These are phyloP conservation scores for Prunus dulcis DNA, from an alignment of 306 rosid genomes.

Conservation along the genomic window DNA sequence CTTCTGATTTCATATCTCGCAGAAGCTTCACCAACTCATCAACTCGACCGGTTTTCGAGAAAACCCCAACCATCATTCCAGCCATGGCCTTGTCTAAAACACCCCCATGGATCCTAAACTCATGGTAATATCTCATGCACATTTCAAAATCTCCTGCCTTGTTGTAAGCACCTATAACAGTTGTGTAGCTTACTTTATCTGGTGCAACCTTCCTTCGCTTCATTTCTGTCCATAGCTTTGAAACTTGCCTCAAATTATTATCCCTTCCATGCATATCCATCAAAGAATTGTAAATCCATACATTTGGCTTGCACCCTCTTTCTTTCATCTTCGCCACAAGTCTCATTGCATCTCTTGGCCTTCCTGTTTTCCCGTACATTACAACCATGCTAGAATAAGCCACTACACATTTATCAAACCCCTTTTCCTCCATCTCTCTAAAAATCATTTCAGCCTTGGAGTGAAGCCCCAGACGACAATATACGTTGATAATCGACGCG, in stretches of 20 bases:
- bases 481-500: constrained; percentile 59
- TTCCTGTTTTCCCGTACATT: constrained; percentile 68
- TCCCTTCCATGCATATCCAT: constrained; percentile 74
- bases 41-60: constrained; percentile 43
- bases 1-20: constrained; percentile 63
- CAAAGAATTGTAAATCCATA: constrained; percentile 73
- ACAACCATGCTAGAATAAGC: constrained; percentile 75
- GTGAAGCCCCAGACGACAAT: constrained; percentile 48
- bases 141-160: constrained; percentile 52
- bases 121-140: constrained; percentile 40
- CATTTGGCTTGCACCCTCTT: constrained; percentile 69
- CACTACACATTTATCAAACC: constrained; percentile 63
- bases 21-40: constrained; percentile 65
- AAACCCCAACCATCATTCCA: constrained; percentile 73
- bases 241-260: constrained; percentile 57
- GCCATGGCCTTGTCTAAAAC: constrained; percentile 62
- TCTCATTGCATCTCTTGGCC: constrained; percentile 48
- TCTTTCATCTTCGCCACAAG: constrained; percentile 76
- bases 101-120: constrained; percentile 62
- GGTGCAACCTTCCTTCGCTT: constrained; percentile 59
- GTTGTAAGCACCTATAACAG: constrained; percentile 53
- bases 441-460: constrained; percentile 51
- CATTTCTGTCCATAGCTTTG: constrained; percentile 77
- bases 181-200: constrained; percentile 68
- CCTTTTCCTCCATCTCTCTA: constrained; percentile 57